Base-by-base conservation (phyloP, 805 yeast genomes). In the Yarrowia hollandica region DNA sequence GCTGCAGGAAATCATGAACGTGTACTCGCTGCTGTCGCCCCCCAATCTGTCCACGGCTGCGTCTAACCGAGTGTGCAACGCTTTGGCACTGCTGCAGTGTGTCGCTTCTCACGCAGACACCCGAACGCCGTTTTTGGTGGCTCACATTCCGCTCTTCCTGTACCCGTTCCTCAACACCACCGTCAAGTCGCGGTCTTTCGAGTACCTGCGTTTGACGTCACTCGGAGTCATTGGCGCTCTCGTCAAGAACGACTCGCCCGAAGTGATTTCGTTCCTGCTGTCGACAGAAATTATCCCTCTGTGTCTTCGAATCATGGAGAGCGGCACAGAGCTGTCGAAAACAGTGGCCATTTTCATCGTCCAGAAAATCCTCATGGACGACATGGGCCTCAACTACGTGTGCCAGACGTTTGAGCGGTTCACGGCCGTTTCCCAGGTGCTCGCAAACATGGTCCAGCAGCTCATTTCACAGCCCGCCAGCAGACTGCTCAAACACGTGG, bases 261-360 rank as follows among this genome's bases (percentile, higher is more conserved):
- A 92, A 66, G 98, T 92, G 41, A 91, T 94, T 63, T 88, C 88
- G 63, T 92, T 94, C 68, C 75, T 92, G 67, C 77, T 92, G 42
- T 85, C 96, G n/a, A 94, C 99, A 0, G 99, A 92, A 71, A 92
- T 94, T 66, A 95, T 94, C 30, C 99, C 99, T 5, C 75, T 94
- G 60, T 94, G 99, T 70, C 76, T 92, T 61, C 85, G 94, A 66
- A 92, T 94, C 62, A 92, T 92, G 96, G 98, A 92, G 70, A 83
- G 91, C 1, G 90, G 96, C 7, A 86, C 96, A 0, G 99, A 94
- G 69, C 78, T 92, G 56, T 85, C 95, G 50, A 92, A 94, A 69
- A 94, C 98, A 0, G 99, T 92, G 22, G 99, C 99, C 4, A 91
- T 92, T 60, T 92, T 94, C 75, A 92, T 94, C 62, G 86, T 94